Conservation (phyloP, 495 filamentous ascomycete genomes). For the Aspergillus saccharolyticus region DNA sequence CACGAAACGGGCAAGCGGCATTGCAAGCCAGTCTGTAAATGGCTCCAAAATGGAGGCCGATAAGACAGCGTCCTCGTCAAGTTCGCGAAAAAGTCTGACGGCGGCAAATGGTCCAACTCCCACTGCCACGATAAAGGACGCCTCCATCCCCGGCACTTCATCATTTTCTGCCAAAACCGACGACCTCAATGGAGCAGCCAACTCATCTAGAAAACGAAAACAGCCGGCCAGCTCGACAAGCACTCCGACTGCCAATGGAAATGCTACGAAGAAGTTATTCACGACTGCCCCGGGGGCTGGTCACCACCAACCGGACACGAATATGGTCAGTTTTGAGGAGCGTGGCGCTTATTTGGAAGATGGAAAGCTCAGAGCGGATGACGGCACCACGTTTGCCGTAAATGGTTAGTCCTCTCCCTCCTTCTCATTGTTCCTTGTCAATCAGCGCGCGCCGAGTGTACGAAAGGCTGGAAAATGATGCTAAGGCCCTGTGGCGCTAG, state of each 20-base stretch:
- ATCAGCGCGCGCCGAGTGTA: background rate
- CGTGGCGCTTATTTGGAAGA: constrained; percentile 63
- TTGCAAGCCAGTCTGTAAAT: constrained; percentile 25
- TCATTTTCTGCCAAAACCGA: constrained; percentile 53
- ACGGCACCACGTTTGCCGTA: constrained; percentile 74
- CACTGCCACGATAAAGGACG: constrained; percentile 40
- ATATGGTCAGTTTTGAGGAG: constrained; percentile 83
- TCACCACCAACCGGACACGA: constrained; percentile 48
- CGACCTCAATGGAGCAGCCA: constrained; percentile 29
- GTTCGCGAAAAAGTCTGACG: constrained; percentile 40
- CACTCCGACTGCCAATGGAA: constrained; percentile 29
- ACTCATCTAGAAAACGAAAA: constrained; percentile 71
- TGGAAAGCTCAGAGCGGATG: constrained; percentile 79
- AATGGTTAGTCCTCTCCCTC: constrained; percentile 66
- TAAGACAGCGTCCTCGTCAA: constrained; percentile 35
- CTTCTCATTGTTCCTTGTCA: constrained; percentile 13
- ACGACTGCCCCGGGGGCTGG: constrained; percentile 40
- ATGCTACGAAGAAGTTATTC: constrained; percentile 40
- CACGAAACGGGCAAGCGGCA: constrained; percentile 36
- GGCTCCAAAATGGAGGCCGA: constrained; percentile 39
- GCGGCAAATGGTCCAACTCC: constrained; percentile 32
- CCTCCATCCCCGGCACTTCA: constrained; percentile 56
- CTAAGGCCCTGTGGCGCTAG: constrained; percentile 47
- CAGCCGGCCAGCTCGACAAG: constrained; percentile 53
- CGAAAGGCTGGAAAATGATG: background rate